Percentiles rank a stretch among this genome's conserved stretches.
Evolutionary conservation across 2,329 filamentous ascomycete species (phyloP).

Genomic region (Neospermospora avenae): DNA sequence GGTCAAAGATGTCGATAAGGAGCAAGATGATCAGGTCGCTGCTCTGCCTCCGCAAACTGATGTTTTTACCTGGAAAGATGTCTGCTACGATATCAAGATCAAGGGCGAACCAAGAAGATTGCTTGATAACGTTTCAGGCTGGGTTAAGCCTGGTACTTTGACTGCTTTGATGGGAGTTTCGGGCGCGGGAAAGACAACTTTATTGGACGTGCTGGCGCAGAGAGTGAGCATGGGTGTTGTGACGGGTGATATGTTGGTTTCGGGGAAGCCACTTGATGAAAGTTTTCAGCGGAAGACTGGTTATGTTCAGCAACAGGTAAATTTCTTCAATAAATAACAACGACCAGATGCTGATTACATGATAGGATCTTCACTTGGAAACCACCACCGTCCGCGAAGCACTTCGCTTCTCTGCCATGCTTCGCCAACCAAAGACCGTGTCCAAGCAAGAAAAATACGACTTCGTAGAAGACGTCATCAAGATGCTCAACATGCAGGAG

Average conservation of each 20-base stretch:
- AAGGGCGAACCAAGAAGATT: constrained; percentile 62
- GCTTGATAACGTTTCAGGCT: constrained; percentile 67
- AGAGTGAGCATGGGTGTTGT: constrained; percentile 89
- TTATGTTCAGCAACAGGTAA: constrained; percentile 78
- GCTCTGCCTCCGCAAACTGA: constrained; percentile 32
- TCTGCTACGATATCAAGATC: constrained; percentile 75
- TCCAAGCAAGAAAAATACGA: constrained; percentile 74
- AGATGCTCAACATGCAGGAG: constrained; percentile 84
- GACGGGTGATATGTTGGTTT: constrained; percentile 68
- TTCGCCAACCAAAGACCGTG: constrained; percentile 77
- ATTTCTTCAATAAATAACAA: too few species aligned
- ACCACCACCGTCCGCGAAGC: constrained; percentile 84
- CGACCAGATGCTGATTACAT: background rate
- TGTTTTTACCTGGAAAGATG: constrained; percentile 35
- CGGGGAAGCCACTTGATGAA: constrained; percentile 36
- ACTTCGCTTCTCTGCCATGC: constrained; percentile 78
- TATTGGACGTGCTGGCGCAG: constrained; percentile 76
- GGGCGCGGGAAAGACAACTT: constrained; percentile 85
- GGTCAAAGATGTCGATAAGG: constrained; percentile 15
- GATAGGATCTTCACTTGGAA: constrained; percentile 71
- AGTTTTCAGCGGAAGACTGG: constrained; percentile 92
- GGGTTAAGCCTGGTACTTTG: constrained; percentile 68
- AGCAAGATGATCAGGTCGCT: constrained; percentile 28
- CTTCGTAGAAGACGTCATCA: constrained; percentile 90
- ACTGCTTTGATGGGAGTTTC: constrained; percentile 68